Evolutionary conservation across 495 filamentous ascomycete species (phyloP), one percentile per base, ranked within the genome.

Genomic region (Penicillium canescens): DNA sequence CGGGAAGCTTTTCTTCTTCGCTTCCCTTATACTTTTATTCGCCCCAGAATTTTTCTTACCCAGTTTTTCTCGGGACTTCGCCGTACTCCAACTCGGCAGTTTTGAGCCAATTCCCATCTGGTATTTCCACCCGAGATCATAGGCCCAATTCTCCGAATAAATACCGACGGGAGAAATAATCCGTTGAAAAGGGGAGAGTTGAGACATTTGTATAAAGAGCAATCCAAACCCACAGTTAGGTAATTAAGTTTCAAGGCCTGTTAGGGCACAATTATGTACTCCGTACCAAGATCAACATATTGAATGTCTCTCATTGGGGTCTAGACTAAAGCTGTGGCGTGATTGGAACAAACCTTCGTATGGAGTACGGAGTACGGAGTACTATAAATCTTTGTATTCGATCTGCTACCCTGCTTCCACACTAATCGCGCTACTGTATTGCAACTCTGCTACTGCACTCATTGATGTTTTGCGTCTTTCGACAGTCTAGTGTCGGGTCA

Each of bases 111-210:
- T 36, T 50, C 38, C 20, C 38, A 55, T 57, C 54, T 60, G 51
- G 59, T 24, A 54, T 51, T 47, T 53, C 50, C 28, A 60, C 54
- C 61, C 57, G 57, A 60, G 54, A 44, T 54, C 47, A 51, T 48
- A 45, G 45, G 34, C 49, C 41, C 44, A 10, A 41, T 67, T 44
- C 42, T 56, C 69, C 67, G 68, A 71, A 54, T 46, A 63, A 65
- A 61, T 68, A 59, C 70, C 70, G 66, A 57, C 18, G 18, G 33
- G 46, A 39, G 46, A 36, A 49, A 18, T 28, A 31, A 39, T 49
- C 42, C 42, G 26, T 23, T n/a, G 20, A 14, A 5, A 41, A 36
- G 18, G 28, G 28, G 28, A 31, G 28, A 31, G 24, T 56, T 34
- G 14, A 33, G 42, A 42, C 40, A 42, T 26, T 31, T 4, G 21